Evolutionary conservation across 257 asterid genomes (phyloP).

Genomic region (Nemophila menziesii): DNA sequence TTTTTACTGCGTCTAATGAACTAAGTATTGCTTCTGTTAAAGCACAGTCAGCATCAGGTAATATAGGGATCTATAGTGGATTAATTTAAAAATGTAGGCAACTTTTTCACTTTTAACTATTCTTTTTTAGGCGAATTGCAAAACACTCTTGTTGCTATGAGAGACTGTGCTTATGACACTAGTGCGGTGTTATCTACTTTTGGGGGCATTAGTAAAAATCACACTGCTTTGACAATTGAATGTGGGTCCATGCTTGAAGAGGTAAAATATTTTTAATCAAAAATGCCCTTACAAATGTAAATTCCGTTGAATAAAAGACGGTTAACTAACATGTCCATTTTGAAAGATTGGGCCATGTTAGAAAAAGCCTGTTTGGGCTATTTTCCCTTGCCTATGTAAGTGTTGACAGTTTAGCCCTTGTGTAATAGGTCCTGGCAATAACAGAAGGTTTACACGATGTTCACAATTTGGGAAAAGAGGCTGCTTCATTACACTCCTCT

Average conservation of each 20-base stretch:
- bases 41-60: slow-evolving; percentile 87
- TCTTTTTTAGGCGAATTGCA: slow-evolving; percentile 56
- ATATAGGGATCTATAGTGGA: slow-evolving; percentile 6
- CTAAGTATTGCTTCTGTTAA: slow-evolving; percentile 63
- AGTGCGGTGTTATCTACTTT: slow-evolving; percentile 72
- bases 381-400: background rate
- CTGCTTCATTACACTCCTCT: slow-evolving; percentile 70
- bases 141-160: slow-evolving; percentile 81
- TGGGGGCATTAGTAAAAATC: slow-evolving; percentile 62
- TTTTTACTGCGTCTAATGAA: slow-evolving; percentile 74
- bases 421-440: slow-evolving; percentile 75
- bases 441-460: slow-evolving; percentile 91
- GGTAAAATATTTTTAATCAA: slow-evolving; percentile 21
- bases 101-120: background rate
- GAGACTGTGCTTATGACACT: slow-evolving; percentile 76
- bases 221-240: slow-evolving; percentile 87
- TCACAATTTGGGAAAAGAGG: slow-evolving; percentile 88
- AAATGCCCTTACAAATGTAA: background rate
- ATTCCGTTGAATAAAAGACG: too few species aligned
- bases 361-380: background rate
- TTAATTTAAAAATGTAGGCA: too few species aligned
- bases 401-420: background rate
- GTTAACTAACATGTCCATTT: too few species aligned
- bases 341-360: too few species aligned
- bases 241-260: slow-evolving; percentile 99